Conservation (phyloP, 192 early-diverging fungal species). For the Umbelopsis ramanniana region DNA sequence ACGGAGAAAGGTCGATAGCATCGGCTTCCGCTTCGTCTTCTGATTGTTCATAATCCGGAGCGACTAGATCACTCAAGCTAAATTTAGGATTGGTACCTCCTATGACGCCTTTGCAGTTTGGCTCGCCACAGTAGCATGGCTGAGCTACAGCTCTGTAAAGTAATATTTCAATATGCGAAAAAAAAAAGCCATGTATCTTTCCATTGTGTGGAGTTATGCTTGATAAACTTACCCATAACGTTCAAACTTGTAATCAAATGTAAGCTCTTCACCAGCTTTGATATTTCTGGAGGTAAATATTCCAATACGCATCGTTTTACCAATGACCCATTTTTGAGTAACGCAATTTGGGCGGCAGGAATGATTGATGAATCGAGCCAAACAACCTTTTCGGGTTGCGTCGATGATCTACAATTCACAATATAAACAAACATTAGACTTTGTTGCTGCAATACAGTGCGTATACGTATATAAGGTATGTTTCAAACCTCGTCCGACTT, state of each 20-base stretch:
- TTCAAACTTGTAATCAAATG: conserved; percentile 99
- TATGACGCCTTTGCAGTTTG: conserved; percentile 88
- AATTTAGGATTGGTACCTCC: conserved; percentile 77
- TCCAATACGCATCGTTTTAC: conserved; percentile 85
- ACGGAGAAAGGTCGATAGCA: conserved; percentile 39
- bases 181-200: not conserved
- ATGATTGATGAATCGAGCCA: conserved; percentile 98
- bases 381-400: conserved; percentile 89
- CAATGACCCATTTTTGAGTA: conserved; percentile 97
- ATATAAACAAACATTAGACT: conserved; percentile 2
- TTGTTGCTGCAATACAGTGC: not conserved
- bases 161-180: not conserved
- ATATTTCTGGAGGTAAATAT: conserved; percentile 90
- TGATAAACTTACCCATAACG: conserved; percentile 72
- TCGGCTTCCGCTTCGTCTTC: conserved; percentile 55
- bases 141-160: conserved; percentile 80
- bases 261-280: conserved; percentile 83
- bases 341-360: conserved; percentile 95
- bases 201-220: not conserved
- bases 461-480: not conserved
- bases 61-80: conserved; percentile 59
- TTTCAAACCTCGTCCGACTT: conserved; percentile 81
- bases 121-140: conserved; percentile 89
- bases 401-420: conserved; percentile 78
- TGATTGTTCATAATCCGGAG: conserved; percentile 41